Evolutionary conservation across 1,284 basidiomycete species (phyloP).

Genomic region (Fomitopsis pinicola): DNA sequence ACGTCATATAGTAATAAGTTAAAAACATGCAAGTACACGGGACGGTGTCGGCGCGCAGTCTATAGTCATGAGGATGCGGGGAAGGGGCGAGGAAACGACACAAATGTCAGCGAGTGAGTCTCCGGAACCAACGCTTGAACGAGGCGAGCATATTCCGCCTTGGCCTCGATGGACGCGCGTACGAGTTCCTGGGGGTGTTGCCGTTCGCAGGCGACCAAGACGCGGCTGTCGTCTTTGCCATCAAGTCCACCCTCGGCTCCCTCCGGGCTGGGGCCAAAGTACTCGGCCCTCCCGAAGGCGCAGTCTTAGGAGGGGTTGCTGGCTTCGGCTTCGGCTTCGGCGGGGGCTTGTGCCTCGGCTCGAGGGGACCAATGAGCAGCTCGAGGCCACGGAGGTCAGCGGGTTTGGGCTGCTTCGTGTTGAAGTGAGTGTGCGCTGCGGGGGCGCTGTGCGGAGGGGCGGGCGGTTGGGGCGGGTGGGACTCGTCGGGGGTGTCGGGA

Average conservation of each 20-base stretch:
- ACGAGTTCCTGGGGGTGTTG: neutral
- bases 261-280: neutral
- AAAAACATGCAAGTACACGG: neutral
- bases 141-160: conserved; percentile 1
- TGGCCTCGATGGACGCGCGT: neutral
- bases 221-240: neutral
- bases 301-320: neutral
- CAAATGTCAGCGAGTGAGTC: conserved; percentile 2
- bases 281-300: neutral
- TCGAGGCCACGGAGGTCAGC: conserved; percentile 3
- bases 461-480: neutral
- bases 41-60: neutral
- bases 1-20: neutral
- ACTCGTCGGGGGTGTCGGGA: neutral
- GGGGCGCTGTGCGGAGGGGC: neutral
- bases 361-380: conserved; percentile 5
- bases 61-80: neutral
- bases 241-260: neutral
- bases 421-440: neutral
- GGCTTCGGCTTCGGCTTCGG: neutral
- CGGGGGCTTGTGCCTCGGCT: neutral
- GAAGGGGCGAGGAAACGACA: neutral
- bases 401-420: neutral
- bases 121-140: conserved; percentile 7
- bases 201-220: neutral